Percentiles rank a stretch among this genome's conserved stretches.
phyloP scores from a whole-genome alignment of 768 basidiomycete genomes.

The Panaeolus cyanescens region DNA sequence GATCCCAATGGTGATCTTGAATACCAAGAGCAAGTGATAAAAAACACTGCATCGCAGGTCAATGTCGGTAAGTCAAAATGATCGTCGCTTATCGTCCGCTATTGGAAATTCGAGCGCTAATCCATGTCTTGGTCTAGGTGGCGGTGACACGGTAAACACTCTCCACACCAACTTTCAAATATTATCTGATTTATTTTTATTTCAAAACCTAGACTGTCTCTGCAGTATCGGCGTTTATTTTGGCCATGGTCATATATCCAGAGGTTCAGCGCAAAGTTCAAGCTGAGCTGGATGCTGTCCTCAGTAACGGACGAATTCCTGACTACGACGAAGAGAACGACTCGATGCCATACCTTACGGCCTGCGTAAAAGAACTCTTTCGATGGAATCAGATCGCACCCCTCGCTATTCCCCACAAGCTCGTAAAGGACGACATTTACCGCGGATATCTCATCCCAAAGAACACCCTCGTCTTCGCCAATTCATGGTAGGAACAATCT shows the following conservation, averaged over 20 bases:
- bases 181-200: background rate
- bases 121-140: conserved; percentile 29
- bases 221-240: conserved; percentile 45
- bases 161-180: background rate
- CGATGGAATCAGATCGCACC: conserved; percentile 11
- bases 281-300: conserved; percentile 48
- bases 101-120: background rate
- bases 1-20: background rate
- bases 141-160: conserved; percentile 45
- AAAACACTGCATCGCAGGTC: background rate
- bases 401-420: conserved; percentile 1
- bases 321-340: conserved; percentile 38
- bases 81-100: background rate
- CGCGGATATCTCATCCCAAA: conserved; percentile 14
- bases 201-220: conserved; percentile 37
- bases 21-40: conserved; percentile 4
- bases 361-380: conserved; percentile 46
- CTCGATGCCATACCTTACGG: conserved; percentile 49
- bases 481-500: conserved; percentile 11
- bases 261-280: conserved; percentile 55
- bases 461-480: conserved; percentile 4
- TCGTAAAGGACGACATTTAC: conserved; percentile 14
- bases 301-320: conserved; percentile 39
- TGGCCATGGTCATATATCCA: conserved; percentile 45
- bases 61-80: too few species aligned